phyloP scores from a whole-genome alignment of 1,139 yeast species.

The Debaryomyces coudertii region DNA sequence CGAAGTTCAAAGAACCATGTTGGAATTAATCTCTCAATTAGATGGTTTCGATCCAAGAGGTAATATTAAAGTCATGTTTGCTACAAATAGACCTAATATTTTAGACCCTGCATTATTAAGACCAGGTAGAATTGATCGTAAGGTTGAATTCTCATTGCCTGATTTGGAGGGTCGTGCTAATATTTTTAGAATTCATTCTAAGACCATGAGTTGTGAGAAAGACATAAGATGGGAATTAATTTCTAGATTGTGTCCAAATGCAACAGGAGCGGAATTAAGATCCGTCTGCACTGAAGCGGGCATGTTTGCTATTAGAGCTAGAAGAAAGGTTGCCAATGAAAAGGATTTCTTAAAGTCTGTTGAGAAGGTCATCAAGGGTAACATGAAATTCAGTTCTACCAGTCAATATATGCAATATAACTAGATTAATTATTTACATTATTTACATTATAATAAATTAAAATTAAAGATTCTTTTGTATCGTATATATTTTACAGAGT shows the following conservation, averaged over 20 bases:
- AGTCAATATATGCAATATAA: slow-evolving; percentile 98
- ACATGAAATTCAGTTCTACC: slow-evolving; percentile 95
- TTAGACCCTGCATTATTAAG: slow-evolving; percentile 96
- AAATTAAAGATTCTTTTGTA: slow-evolving; percentile 9
- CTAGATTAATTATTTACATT: slow-evolving; percentile 27
- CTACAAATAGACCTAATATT: slow-evolving; percentile 97
- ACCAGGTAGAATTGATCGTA: slow-evolving; percentile 98
- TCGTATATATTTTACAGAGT: slow-evolving; percentile 8
- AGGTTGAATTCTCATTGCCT: slow-evolving; percentile 94
- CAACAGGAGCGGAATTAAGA: slow-evolving; percentile 97
- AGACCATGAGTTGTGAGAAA: slow-evolving; percentile 95
- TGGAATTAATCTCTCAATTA: slow-evolving; percentile 93
- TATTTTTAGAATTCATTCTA: slow-evolving; percentile 94
- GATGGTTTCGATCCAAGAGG: slow-evolving; percentile 99
- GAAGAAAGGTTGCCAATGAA: slow-evolving; percentile 97
- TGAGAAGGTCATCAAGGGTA: slow-evolving; percentile 97
- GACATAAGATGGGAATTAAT: slow-evolving; percentile 98
- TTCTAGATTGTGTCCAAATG: slow-evolving; percentile 94
- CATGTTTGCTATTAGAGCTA: slow-evolving; percentile 97
- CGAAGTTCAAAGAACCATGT: slow-evolving; percentile 98
- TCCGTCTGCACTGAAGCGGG: slow-evolving; percentile 98
- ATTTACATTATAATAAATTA: slow-evolving; percentile 4
- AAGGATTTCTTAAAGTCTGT: slow-evolving; percentile 97
- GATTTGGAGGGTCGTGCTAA: slow-evolving; percentile 97
- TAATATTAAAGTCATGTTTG: slow-evolving; percentile 98